Evolutionary conservation across 192 early-diverging fungal species (phyloP).

Genomic region (Coemansia sp.): DNA sequence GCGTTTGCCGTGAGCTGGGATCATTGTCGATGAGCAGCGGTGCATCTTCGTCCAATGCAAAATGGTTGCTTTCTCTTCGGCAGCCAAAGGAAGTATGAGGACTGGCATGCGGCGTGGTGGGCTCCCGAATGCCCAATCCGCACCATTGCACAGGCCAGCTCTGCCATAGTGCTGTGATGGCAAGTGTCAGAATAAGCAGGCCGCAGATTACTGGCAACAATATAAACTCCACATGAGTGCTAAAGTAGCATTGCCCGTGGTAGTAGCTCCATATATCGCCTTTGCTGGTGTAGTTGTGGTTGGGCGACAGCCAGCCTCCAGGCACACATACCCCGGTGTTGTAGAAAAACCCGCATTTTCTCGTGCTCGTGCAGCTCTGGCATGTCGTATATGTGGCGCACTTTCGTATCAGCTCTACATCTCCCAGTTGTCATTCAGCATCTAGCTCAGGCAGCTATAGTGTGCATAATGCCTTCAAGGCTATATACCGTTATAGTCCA

Average conservation of each 20-base stretch:
- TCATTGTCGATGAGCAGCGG: constrained; percentile 53
- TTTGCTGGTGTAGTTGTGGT: constrained; percentile 20
- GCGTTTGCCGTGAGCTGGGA: constrained; percentile 11
- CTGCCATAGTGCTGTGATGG: constrained; percentile 33
- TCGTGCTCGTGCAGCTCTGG: constrained; percentile 25
- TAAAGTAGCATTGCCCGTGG: constrained; percentile 43
- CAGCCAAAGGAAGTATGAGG: constrained; percentile 1
- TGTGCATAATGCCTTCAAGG: not conserved
- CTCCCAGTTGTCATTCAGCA: not conserved
- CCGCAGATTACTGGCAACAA: constrained; percentile 32
- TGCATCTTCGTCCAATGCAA: constrained; percentile 19
- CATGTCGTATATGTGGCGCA: constrained; percentile 26
- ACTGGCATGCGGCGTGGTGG: constrained; percentile 16
- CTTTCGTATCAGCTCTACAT: not conserved
- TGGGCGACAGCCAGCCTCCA: constrained; percentile 40
- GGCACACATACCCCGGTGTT: constrained; percentile 33
- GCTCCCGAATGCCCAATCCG: not conserved
- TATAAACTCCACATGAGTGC: constrained; percentile 38
- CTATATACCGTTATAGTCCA: no score
- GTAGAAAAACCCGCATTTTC: constrained; percentile 39
- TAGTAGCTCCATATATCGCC: constrained; percentile 42
- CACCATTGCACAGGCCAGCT: constrained; percentile 13
- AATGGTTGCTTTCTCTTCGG: constrained; percentile 1
- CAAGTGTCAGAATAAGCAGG: constrained; percentile 21
- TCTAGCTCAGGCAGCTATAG: no score